A percentile compares a stretch with the other conserved stretches of the same genome.
Conservation (phyloP, 2,329 filamentous ascomycete genomes). For the Aureobasidium uvarum region DNA sequence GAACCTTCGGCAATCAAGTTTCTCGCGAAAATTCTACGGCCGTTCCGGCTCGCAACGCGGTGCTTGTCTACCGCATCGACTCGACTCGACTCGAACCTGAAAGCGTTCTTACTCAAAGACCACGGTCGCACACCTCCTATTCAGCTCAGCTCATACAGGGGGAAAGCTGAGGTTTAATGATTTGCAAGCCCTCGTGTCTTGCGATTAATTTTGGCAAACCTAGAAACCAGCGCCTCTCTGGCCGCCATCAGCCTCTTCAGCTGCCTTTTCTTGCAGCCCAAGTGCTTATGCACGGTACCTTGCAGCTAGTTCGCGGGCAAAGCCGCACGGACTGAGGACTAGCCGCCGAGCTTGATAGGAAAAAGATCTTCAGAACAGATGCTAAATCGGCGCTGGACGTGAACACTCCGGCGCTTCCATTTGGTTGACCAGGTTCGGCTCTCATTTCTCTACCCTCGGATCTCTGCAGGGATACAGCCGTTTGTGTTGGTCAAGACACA, state of each 20-base stretch:
- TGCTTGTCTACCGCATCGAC: background rate
- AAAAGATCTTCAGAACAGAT: constrained; percentile 4
- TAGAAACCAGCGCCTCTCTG: background rate
- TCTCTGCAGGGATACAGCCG: background rate
- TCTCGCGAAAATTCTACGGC: constrained; percentile 16
- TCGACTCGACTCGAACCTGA: background rate
- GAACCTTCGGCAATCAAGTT: constrained; percentile 18
- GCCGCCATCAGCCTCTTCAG: background rate
- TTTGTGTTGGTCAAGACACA: background rate
- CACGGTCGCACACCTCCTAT: background rate
- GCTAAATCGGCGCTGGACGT: background rate
- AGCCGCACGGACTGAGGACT: constrained; percentile 16
- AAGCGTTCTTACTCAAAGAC: background rate
- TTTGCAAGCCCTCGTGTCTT: background rate
- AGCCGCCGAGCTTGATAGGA: constrained; percentile 9
- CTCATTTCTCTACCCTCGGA: background rate
- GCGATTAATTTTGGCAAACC: background rate
- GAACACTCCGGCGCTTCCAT: background rate
- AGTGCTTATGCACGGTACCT: constrained; percentile 9
- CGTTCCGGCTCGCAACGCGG: background rate
- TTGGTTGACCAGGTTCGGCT: constrained; percentile 2
- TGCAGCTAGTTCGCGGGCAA: constrained; percentile 20
- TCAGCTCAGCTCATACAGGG: constrained; percentile 4
- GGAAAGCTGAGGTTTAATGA: background rate
- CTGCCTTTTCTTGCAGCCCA: background rate